Percentiles rank a stretch among this genome's conserved stretches.
Conservation (phyloP, 495 filamentous ascomycete genomes). For the Friedmanniomyces endolithicus region DNA sequence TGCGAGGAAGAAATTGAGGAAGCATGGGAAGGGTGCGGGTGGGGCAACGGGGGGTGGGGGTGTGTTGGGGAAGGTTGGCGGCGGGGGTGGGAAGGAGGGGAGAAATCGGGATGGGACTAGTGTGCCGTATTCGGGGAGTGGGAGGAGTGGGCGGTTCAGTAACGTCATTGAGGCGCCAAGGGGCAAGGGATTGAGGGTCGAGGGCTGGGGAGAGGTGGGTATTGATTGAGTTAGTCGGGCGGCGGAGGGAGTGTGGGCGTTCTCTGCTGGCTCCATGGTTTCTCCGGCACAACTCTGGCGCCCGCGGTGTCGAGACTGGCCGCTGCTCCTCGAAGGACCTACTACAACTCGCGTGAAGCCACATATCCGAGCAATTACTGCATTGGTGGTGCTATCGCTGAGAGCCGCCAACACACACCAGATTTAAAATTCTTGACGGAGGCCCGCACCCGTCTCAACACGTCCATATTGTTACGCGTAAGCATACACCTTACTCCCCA, state of each 20-base stretch:
- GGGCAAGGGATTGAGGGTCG: constrained; percentile 14
- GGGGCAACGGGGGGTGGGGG: neutral
- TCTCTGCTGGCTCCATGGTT: too few species aligned
- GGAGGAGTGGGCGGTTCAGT: constrained; percentile 10
- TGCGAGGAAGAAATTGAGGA: constrained; percentile 31
- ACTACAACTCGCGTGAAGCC: too few species aligned
- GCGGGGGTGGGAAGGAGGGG: neutral
- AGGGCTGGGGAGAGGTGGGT: constrained; percentile 17
- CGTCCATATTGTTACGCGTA: too few species aligned
- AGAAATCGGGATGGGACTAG: constrained; percentile 17
- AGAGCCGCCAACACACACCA: too few species aligned
- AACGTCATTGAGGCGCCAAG: constrained; percentile 20
- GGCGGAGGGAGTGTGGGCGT: neutral
- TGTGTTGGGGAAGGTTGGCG: neutral
- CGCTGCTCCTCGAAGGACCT: too few species aligned
- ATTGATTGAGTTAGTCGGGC: constrained; percentile 21
- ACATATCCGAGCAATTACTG: too few species aligned
- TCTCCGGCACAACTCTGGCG: too few species aligned
- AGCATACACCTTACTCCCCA: neutral
- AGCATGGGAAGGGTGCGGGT: constrained; percentile 26
- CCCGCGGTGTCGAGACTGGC: too few species aligned
- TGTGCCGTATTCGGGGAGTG: constrained; percentile 15
- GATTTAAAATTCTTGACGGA: too few species aligned
- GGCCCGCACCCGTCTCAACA: too few species aligned
- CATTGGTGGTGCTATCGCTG: too few species aligned